These are phyloP conservation scores for Rhamnella rubrinervis DNA, from an alignment of 331 rosid genomes.

Conservation along the genomic window DNA sequence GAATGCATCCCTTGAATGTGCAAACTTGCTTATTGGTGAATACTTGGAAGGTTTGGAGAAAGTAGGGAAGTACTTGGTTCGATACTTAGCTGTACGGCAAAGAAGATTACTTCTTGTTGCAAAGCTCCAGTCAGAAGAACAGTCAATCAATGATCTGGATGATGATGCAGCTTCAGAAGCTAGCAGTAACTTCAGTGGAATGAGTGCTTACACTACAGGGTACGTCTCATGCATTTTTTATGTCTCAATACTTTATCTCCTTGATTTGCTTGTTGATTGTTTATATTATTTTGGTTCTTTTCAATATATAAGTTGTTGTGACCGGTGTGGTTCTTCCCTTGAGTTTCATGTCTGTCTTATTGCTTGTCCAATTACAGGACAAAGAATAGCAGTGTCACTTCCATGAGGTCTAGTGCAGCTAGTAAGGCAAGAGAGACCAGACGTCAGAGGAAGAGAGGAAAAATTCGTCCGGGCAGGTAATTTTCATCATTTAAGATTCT, in stretches of 20 bases:
- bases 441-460: conserved; percentile 91
- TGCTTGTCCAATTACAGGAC: conserved; percentile 42
- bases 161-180: conserved; percentile 90
- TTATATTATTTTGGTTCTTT: too few species aligned
- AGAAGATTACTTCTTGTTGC: conserved; percentile 92
- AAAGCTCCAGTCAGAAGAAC: conserved; percentile 77
- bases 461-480: conserved; percentile 97
- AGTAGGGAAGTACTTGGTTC: conserved; percentile 92
- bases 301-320: too few species aligned
- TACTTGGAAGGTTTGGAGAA: conserved; percentile 88
- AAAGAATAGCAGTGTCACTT: conserved; percentile 61
- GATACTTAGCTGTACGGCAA: conserved; percentile 91
- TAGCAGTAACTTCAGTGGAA: conserved; percentile 96
- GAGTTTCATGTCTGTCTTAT: conserved; percentile 10
- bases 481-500: neutral
- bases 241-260: conserved; percentile 15
- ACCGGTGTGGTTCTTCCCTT: neutral
- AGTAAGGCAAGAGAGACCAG: conserved; percentile 81
- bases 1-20: conserved; percentile 80
- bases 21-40: conserved; percentile 58
- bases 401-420: conserved; percentile 59
- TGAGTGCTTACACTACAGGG: conserved; percentile 99
- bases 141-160: conserved; percentile 60
- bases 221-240: conserved; percentile 30
- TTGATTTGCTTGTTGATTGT: conserved; percentile 9